Percentiles rank a stretch among this genome's conserved stretches.
These are phyloP conservation scores for Fomitopsis palustris DNA, from an alignment of 1,284 basidiomycete species.

Conservation along the genomic window DNA sequence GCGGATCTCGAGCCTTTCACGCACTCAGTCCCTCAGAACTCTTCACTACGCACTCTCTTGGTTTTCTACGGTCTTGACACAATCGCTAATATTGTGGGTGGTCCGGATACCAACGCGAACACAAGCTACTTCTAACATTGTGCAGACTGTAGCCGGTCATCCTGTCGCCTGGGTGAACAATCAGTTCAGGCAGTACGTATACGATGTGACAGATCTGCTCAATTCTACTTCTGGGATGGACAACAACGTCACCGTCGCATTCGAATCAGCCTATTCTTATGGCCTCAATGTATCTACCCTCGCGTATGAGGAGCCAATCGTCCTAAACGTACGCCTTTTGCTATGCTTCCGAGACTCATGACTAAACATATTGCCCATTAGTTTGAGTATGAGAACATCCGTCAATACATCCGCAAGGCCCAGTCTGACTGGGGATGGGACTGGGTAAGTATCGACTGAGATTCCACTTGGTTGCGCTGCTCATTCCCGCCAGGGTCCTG, in stretches of 20 bases:
- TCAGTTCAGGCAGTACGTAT: conserved; percentile 53
- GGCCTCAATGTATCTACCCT: conserved; percentile 48
- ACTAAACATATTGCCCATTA: background rate
- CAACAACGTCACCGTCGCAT: conserved; percentile 45
- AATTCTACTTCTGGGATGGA: conserved; percentile 26
- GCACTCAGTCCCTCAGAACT: conserved; percentile 4
- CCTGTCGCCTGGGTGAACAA: conserved; percentile 58
- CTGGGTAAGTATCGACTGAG: conserved; percentile 36
- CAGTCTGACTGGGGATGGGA: conserved; percentile 60
- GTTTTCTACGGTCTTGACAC: conserved; percentile 61
- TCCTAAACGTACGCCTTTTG: conserved; percentile 21
- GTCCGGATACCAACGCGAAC: background rate
- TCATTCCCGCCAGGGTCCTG: conserved; percentile 41
- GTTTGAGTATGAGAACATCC: conserved; percentile 49
- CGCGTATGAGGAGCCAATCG: conserved; percentile 42
- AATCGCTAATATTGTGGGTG: conserved; percentile 46
- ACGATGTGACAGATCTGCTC: conserved; percentile 46
- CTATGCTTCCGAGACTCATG: too few relatives aligned
- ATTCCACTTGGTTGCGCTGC: background rate
- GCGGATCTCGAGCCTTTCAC: conserved; percentile 47
- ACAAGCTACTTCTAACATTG: background rate
- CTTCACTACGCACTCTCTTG: conserved; percentile 36
- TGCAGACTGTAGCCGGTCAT: conserved; percentile 46
- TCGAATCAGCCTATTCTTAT: conserved; percentile 53
- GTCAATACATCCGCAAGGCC: conserved; percentile 48